Evolutionary conservation across 768 basidiomycete genomes (phyloP), one percentile per base, ranked within the genome.

Genomic region (Tylopilus cervinicoccineus): DNA sequence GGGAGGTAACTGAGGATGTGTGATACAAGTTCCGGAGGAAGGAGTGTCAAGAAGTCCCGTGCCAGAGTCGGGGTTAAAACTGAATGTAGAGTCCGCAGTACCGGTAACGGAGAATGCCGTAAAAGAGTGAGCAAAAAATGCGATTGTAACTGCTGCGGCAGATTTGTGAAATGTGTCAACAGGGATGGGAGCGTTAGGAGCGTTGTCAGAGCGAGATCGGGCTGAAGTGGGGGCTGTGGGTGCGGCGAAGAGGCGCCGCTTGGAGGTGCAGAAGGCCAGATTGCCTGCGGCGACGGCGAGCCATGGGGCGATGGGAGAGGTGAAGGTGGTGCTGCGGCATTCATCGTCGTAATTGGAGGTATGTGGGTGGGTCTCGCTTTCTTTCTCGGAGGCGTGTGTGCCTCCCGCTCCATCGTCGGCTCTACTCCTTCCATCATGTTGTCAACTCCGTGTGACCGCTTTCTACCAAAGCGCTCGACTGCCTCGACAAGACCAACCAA

Each of bases 111-210:
- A 5, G 93, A 92, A 59, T 94, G 91, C 51, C 93, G 86, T 27
- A 99, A 74, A 49, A 98, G 81, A 22, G 92, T 92, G 58, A 97
- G 83, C 46, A 98, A 80, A 60, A 96, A 83, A 66, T 97, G 93
- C 5, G 93, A 93, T 70, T 98, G 95, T 12, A 97, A 72, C 8
- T 81, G 76, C 10, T 86, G 75, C 1, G 94, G 92, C 22, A 98
- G 76, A 45, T 68, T 75, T 24, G 82, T 81, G 70, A 93, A 98
- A 55, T 93, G 88, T 7, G 78, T 68, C 13, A 96, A 77, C 31
- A 99, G 74, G 2, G 83, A 76, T 2, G 94, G 93, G 0, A 99
- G 79, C 0, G 95, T 86, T 47, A 95, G 70, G 33, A 99, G 82
- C 0, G 92, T 86, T 6, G 89, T 84, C 13, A 97, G 69, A 12